Base-by-base conservation (phyloP, 1,284 basidiomycete genomes). In the Trichosporon sp. region DNA sequence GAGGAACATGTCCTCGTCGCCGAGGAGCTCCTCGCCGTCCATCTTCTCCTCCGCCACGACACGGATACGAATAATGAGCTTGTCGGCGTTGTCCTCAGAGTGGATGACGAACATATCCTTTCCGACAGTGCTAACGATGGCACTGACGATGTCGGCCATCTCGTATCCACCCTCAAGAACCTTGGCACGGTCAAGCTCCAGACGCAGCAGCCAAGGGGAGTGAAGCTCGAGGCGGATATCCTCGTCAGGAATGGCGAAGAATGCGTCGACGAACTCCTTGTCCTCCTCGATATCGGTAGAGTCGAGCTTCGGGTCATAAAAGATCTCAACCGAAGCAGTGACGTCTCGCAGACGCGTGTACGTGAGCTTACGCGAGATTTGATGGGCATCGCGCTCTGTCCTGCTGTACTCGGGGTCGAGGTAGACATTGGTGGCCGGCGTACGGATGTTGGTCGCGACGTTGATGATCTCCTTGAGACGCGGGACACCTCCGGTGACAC, bases 401-500 rank as follows among this genome's bases (percentile, higher is more conserved):
- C 95, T 91, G 66, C 85, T 85, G 51, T 92, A 90, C 68, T 92
- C 89, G 37, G 91, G 89, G 1, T 91, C 88, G 56, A 98, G 89
- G 81, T 95, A 98, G 68, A 99, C 94, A 12, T 90, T 92, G 19
- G 98, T 88, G 0, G 94, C 96, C 0, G 97, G 97, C 0, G 97
- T 99, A 86, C 98, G 98, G 88, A 99, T 98, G 82, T 99, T 96
- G 35, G 91, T 92, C 0, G 97, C 96, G 67, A 98, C 96, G 83
- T 99, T 99, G 87, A 99, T 99, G 78, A 99, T 98, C 84, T 98
- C 96, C 86, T 98, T 98, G 73, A 98, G 84, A 85, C 96, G 94
- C 10, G 96, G 96, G 0, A 98, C 96, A 91, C 96, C 96, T 73
- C 98, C 92, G 0, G 96, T 98, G 66, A 98, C 96, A 85, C 96